Conservation (phyloP, 305 asterid genomes). For the Fraxinus platypoda region DNA sequence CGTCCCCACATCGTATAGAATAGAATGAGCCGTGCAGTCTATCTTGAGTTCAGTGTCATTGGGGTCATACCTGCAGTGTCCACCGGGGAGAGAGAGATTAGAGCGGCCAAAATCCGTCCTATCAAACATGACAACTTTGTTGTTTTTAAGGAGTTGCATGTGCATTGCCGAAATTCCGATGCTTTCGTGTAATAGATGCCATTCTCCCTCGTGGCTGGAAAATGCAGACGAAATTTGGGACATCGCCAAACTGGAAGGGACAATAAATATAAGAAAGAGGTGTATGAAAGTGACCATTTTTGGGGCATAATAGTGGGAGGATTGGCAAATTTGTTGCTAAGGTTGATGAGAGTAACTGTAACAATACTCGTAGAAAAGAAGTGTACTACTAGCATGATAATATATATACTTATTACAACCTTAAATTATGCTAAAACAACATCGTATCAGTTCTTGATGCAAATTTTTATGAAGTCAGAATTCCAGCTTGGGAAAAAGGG, state of each 20-base stretch:
- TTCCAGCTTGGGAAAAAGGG: slow-evolving; percentile 13
- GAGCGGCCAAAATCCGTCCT: slow-evolving; percentile 68
- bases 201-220: slow-evolving; percentile 35
- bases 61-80: slow-evolving; percentile 46
- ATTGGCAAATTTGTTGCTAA: slow-evolving; percentile 25
- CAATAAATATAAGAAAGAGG: slow-evolving; percentile 8
- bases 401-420: neutral
- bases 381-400: neutral
- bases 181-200: slow-evolving; percentile 51
- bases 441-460: neutral
- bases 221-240: slow-evolving; percentile 12
- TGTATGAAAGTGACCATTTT: slow-evolving; percentile 20
- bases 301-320: slow-evolving; percentile 17
- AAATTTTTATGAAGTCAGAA: slow-evolving; percentile 8
- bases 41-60: slow-evolving; percentile 22
- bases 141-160: slow-evolving; percentile 59
- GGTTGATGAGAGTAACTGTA: slow-evolving; percentile 1
- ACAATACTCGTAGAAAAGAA: neutral
- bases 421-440: neutral
- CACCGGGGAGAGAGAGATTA: slow-evolving; percentile 49
- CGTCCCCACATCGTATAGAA: slow-evolving; percentile 39
- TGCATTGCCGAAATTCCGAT: slow-evolving; percentile 75
- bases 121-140: slow-evolving; percentile 62
- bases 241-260: slow-evolving; percentile 22
- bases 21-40: slow-evolving; percentile 73